A percentile compares a stretch with the other conserved stretches of the same genome.
These are phyloP conservation scores for Spathaspora sp. DNA, from an alignment of 1,139 yeast genomes.

Conservation along the genomic window DNA sequence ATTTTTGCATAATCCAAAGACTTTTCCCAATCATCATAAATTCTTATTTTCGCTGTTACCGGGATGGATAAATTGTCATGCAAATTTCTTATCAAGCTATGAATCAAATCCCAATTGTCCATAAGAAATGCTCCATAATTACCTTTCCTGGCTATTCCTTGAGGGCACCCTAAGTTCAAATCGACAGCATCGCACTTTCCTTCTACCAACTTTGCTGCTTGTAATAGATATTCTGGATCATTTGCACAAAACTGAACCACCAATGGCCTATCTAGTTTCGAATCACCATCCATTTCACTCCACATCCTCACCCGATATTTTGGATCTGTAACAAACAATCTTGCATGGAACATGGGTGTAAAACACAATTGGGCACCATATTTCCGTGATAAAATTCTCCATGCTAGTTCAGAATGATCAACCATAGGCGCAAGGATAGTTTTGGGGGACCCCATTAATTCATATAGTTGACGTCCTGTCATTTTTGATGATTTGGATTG, in stretches of 20 bases:
- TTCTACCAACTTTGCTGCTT: conserved; percentile 79
- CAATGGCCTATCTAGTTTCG: conserved; percentile 68
- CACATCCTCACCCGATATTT: conserved; percentile 81
- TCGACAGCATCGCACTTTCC: conserved; percentile 94
- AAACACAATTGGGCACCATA: conserved; percentile 94
- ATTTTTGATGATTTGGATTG: not conserved
- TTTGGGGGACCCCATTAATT: conserved; percentile 69
- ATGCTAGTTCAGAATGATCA: conserved; percentile 92
- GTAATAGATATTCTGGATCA: conserved; percentile 79
- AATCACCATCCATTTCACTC: conserved; percentile 72
- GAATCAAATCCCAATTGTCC: conserved; percentile 94
- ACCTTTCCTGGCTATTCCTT: conserved; percentile 94
- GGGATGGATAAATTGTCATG: conserved; percentile 79
- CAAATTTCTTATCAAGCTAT: conserved; percentile 65
- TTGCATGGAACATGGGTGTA: conserved; percentile 96
- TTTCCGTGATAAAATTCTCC: conserved; percentile 84
- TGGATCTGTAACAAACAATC: conserved; percentile 80
- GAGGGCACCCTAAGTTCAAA: conserved; percentile 94
- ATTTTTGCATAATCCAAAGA: conserved; percentile 83
- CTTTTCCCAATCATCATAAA: conserved; percentile 82
- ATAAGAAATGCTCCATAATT: conserved; percentile 92
- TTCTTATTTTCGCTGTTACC: conserved; percentile 93
- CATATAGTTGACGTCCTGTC: conserved; percentile 67
- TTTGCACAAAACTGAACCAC: conserved; percentile 96
- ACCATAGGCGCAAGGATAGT: conserved; percentile 98